Base-by-base conservation (phyloP, 495 filamentous ascomycete genomes). In the Penicillium canescens region DNA sequence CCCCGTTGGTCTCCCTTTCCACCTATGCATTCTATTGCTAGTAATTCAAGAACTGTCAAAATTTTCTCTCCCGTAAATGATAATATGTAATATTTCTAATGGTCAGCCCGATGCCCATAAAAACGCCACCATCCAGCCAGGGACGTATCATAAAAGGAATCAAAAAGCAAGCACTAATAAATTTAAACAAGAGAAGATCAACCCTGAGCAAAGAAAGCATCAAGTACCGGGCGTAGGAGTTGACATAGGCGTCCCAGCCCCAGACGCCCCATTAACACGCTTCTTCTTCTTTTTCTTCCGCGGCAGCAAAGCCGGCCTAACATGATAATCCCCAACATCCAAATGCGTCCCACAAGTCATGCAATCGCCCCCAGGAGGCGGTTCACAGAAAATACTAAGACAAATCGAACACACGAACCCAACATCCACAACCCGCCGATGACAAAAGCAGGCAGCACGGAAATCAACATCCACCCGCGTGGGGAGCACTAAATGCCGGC, bases 331-430 rank as follows among this genome's bases (percentile, higher is more conserved):
- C 0, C 87, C 87, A 38, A 93, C 75, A 43, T 86, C 82, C 39
- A 98, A 77, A 62, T 86, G 82, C 28, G 90, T 94, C 20, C 88
- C 90, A 72, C 94, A 98, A n/a, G 94, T 96, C 50, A 94, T 76
- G 66, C 94, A 98, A 45, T 85, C 78, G 18, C 84, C 86, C 13
- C 77, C 83, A 54, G 81, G 79, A 1, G 84, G 82, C 11, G 83
- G 81, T 16, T 82, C 78, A 56, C 86, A 88, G 55, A 88, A 88
- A 40, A 88, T 98, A 71, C 90, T 94, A 57, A 98, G 75, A 67
- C 94, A 98, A 52, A 98, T 89, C 39, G 89, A 93, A 76, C 94
- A 98, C 39, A 98, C 95, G 64, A 87, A 98, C 10, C 91, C 94
- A 23, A 94, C 82, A 73, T 96, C 90, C 50, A 98, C 87, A 12